phyloP scores from a whole-genome alignment of 192 early-diverging fungal species.

The Backusella circina region DNA sequence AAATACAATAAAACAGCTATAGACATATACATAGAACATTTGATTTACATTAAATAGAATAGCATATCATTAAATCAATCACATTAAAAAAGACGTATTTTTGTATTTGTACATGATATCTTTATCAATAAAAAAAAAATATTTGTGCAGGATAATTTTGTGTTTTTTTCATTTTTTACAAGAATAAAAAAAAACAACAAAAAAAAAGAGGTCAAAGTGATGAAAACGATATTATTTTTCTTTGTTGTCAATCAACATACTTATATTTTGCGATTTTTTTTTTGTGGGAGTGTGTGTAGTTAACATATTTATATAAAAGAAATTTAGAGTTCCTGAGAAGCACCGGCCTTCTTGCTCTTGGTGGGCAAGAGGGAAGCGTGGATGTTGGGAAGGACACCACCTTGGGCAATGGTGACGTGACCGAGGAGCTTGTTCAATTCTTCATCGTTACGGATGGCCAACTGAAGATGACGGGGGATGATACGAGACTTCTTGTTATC shows the following conservation, averaged over 20 bases:
- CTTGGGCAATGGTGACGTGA: constrained; percentile 87
- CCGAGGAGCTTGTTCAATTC: constrained; percentile 91
- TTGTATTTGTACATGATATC: neutral
- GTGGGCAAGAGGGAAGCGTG: constrained; percentile 63
- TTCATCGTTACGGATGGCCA: constrained; percentile 91
- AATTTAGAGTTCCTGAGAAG: constrained; percentile 39
- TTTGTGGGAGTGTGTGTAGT: neutral
- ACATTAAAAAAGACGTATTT: neutral
- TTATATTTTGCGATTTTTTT: neutral
- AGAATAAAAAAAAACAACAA: neutral
- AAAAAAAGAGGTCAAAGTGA: neutral
- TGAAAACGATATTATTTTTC: neutral
- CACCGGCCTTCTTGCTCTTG: constrained; percentile 47
- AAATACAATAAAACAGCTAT: too few relatives aligned
- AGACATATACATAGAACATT: neutral
- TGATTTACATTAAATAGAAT: neutral
- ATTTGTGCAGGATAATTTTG: neutral
- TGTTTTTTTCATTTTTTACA: neutral
- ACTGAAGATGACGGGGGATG: constrained; percentile 86
- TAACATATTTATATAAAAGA: neutral
- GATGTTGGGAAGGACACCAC: constrained; percentile 79
- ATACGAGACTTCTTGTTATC: constrained; percentile 92
- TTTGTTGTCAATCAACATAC: neutral
- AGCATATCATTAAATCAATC: neutral
- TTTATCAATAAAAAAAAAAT: neutral